phyloP scores from a whole-genome alignment of 768 basidiomycete genomes.

The Boletus barrowsii region DNA sequence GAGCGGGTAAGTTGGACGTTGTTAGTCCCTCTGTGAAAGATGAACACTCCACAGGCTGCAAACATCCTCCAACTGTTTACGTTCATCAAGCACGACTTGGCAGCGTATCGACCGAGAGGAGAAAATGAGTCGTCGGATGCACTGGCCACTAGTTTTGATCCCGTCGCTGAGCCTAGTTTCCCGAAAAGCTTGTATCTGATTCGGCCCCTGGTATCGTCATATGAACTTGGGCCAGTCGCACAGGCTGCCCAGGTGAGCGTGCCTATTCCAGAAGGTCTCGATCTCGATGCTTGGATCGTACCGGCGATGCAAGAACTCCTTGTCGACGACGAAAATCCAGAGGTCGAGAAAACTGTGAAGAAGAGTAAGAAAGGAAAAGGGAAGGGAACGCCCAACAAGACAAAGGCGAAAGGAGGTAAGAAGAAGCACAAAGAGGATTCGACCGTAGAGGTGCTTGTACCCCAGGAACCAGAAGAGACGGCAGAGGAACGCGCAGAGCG shows the following conservation, averaged over 20 bases:
- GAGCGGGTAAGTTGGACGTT: conserved; percentile 65
- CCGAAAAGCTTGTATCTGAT: conserved; percentile 91
- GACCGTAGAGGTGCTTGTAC: conserved; percentile 30
- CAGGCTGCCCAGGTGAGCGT: conserved; percentile 77
- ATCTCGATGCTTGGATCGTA: conserved; percentile 85
- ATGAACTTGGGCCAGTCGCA: conserved; percentile 87
- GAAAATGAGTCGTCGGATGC: conserved; percentile 36
- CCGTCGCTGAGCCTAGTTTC: conserved; percentile 46
- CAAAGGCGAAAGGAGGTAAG: conserved; percentile 36
- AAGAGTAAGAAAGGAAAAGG: conserved; percentile 45
- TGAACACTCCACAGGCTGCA: conserved; percentile 56
- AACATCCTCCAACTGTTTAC: conserved; percentile 72
- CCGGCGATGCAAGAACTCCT: conserved; percentile 45
- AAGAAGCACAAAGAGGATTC: conserved; percentile 42
- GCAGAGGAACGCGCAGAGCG: conserved; percentile 57
- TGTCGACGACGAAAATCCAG: conserved; percentile 33
- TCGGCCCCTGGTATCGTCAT: conserved; percentile 67
- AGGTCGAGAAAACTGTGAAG: conserved; percentile 41
- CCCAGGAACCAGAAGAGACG: conserved; percentile 47
- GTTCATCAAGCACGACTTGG: conserved; percentile 74
- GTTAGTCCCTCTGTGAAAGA: not conserved
- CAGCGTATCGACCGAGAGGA: conserved; percentile 46
- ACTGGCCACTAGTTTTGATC: conserved; percentile 38
- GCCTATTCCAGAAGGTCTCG: conserved; percentile 76
- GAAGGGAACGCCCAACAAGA: conserved; percentile 35